These are phyloP conservation scores for Aspergillus vadensis DNA, from an alignment of 2,329 filamentous ascomycete genomes.

Conservation along the genomic window DNA sequence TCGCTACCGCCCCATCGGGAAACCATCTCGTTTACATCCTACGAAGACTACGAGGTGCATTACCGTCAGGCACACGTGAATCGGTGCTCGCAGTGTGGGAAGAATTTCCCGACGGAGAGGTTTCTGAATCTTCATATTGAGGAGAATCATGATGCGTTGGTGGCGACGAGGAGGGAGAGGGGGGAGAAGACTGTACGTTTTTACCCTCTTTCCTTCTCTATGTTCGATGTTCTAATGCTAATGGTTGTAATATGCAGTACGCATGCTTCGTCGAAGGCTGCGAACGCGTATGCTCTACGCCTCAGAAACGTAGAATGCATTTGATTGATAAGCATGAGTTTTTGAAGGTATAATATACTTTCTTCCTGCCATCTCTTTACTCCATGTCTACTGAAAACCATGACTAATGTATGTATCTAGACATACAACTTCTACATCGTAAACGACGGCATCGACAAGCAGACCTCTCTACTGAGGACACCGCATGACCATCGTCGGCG, in stretches of 20 bases:
- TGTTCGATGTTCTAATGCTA: neutral
- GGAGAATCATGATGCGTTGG: slow-evolving; percentile 85
- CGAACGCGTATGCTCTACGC: slow-evolving; percentile 78
- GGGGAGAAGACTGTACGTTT: slow-evolving; percentile 77
- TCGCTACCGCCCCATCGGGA: slow-evolving; percentile 76
- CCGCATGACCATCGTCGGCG: slow-evolving; percentile 36
- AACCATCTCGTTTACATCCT: slow-evolving; percentile 69
- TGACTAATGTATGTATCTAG: slow-evolving; percentile 26
- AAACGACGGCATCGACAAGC: slow-evolving; percentile 84
- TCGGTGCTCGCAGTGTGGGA: slow-evolving; percentile 79
- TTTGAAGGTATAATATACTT: slow-evolving; percentile 56
- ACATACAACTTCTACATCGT: slow-evolving; percentile 88
- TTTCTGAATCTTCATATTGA: slow-evolving; percentile 82
- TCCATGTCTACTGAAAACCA: neutral
- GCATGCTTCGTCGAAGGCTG: slow-evolving; percentile 89
- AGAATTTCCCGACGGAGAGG: slow-evolving; percentile 83
- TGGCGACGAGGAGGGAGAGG: slow-evolving; percentile 68
- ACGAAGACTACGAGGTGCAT: slow-evolving; percentile 82
- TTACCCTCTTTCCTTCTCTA: too few relatives aligned
- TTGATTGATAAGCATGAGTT: slow-evolving; percentile 94
- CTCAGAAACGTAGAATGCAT: slow-evolving; percentile 82
- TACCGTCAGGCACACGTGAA: slow-evolving; percentile 80
- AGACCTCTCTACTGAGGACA: slow-evolving; percentile 70
- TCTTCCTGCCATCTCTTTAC: neutral
- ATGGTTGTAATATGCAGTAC: slow-evolving; percentile 56